Evolutionary conservation across 306 rosid genomes (phyloP), one percentile per base, ranked within the genome.

Genomic region (Crotalaria pallida): DNA sequence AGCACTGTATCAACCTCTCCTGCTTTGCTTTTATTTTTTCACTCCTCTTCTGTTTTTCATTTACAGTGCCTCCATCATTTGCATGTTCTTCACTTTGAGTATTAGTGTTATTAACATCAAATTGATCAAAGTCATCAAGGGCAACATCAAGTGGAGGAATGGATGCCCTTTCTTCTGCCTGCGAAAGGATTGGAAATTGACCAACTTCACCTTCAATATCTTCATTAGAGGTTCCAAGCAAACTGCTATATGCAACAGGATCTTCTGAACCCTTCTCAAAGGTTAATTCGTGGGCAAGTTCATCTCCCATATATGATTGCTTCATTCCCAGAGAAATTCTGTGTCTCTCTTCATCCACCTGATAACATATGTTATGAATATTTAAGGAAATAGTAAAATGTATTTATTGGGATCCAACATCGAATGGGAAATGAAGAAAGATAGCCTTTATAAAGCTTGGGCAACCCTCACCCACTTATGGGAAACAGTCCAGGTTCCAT

Each of bases 251-350:
- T 67, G 44, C 65, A 43, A 40, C 29, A 66, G 48, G 69, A 53
- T 80, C 88, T 52, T 82, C 82, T 34, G 80, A 66, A 52, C 64
- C 86, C 73, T 86, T 80, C 55, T 79, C 76, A n/a, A 61, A 47
- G 45, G 73, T 58, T 34, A 24, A 74, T 65, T 82, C 74, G 71
- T 41, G 24, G 12, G 73, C 70, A 41, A 51, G 23, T 36, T 69
- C 68, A 8, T 83, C 87, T 18, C 29, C 41, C 65, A 80, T 34
- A 75, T 87, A 86, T n/a, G 88, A 79, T 62, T 79, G 77, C 79
- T 91, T 94, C 99, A 94, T 87, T 82, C 99, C 99, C 31, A 94
- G 86, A 75, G 99, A 87, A 70, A 94, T 44, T 48, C 99, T 80
- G 2, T 79, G 83, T 73, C 86, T 88, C 62, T 84, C 87, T 76